Percentiles rank a stretch among this genome's conserved stretches.
phyloP scores from a whole-genome alignment of 352 stramenopile species.

The Blastocystis sp. region DNA sequence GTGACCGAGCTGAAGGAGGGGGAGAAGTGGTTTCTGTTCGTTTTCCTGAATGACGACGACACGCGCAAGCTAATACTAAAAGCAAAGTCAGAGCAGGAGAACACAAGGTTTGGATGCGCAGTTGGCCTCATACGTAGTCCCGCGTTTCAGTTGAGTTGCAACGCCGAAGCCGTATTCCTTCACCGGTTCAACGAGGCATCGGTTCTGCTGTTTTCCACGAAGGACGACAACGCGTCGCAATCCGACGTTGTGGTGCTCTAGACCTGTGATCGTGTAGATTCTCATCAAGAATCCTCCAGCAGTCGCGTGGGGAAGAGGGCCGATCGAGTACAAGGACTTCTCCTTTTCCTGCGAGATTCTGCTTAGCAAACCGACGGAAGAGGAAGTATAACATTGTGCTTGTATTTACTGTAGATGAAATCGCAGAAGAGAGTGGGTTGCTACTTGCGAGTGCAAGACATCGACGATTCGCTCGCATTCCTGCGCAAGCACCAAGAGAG shows the following conservation, averaged over 20 bases:
- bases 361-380: background rate
- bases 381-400: background rate
- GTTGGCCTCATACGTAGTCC: background rate
- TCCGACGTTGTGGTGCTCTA: background rate
- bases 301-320: background rate
- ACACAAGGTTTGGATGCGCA: background rate
- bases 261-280: background rate
- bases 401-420: constrained; percentile 22
- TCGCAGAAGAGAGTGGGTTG: background rate
- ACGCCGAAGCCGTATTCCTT: constrained; percentile 10
- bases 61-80: constrained; percentile 56
- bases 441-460: constrained; percentile 17
- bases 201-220: constrained; percentile 12
- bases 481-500: background rate
- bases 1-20: constrained; percentile 5
- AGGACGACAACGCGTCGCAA: constrained; percentile 1
- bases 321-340: background rate
- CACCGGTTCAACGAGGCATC: background rate
- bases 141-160: constrained; percentile 28
- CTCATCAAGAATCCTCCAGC: background rate
- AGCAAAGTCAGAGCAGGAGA: constrained; percentile 1
- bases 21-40: constrained; percentile 49
- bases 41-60: constrained; percentile 16
- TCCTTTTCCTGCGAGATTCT: background rate
- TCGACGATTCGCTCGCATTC: background rate